phyloP scores from a whole-genome alignment of 352 stramenopile species.

The Phytophthora syringae region DNA sequence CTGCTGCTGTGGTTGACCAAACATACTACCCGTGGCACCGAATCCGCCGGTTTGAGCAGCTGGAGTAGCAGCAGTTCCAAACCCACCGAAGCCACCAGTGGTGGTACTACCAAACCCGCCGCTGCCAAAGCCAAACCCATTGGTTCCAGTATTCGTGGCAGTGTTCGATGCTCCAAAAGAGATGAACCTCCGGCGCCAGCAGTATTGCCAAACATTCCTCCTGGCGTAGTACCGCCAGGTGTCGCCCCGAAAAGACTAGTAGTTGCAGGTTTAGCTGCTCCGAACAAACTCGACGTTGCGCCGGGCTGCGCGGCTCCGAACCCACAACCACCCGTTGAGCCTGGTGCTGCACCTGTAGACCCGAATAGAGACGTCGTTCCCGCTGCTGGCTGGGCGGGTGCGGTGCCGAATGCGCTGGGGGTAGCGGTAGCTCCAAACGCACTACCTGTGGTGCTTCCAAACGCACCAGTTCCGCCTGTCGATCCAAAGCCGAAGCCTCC shows the following conservation, averaged over 20 bases:
- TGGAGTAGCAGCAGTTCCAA: conserved; percentile 40
- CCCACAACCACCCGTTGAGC: conserved; percentile 44
- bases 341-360: conserved; percentile 28
- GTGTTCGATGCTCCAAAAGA: conserved; percentile 45
- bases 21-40: conserved; percentile 39
- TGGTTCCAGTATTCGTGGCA: conserved; percentile 35
- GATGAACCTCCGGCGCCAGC: conserved; percentile 38
- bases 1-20: conserved; percentile 44
- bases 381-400: conserved; percentile 34
- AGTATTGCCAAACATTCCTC: conserved; percentile 44
- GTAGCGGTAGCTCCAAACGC: conserved; percentile 40
- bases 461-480: conserved; percentile 32
- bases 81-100: conserved; percentile 53
- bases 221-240: conserved; percentile 23
- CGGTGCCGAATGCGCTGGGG: conserved; percentile 47
- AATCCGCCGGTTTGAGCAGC: conserved; percentile 40
- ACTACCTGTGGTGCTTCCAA: conserved; percentile 43
- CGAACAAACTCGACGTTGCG: conserved; percentile 49
- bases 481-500: conserved; percentile 57
- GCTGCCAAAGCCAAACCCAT: conserved; percentile 49
- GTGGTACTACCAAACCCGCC: conserved; percentile 45
- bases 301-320: conserved; percentile 44
- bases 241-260: conserved; percentile 50
- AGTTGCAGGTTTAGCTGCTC: conserved; percentile 42
- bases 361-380: conserved; percentile 58